A percentile compares a stretch with the other conserved stretches of the same genome.
phyloP scores from a whole-genome alignment of 768 basidiomycete genomes.

The Mycena capillaripes region DNA sequence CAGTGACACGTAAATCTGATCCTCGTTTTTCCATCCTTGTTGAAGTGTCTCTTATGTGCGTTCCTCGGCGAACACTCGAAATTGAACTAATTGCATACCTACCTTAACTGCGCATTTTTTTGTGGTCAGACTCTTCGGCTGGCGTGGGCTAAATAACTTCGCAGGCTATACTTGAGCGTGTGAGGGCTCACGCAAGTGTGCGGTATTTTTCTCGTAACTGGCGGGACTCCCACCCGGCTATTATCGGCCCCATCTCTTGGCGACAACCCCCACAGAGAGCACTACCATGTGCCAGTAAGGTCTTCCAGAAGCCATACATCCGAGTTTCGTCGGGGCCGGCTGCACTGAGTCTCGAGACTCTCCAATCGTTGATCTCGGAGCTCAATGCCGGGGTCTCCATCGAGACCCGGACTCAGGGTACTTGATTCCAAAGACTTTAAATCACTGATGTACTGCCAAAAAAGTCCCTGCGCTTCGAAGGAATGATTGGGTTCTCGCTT shows the following conservation, averaged over 20 bases:
- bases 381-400: too few relatives aligned
- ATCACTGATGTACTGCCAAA: background rate
- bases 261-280: background rate
- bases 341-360: too few relatives aligned
- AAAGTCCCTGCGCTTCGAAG: background rate
- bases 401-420: too few relatives aligned
- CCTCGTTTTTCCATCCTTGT: background rate
- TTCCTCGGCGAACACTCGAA: too few relatives aligned
- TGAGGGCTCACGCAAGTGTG: too few relatives aligned
- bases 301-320: background rate
- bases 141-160: background rate
- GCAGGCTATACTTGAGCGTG: background rate
- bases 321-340: background rate
- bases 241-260: background rate
- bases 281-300: too few relatives aligned
- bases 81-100: background rate
- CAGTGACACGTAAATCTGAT: background rate
- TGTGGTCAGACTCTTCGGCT: too few relatives aligned
- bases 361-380: too few relatives aligned
- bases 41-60: too few relatives aligned
- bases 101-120: too few relatives aligned
- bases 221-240: background rate
- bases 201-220: background rate
- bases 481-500: too few relatives aligned
- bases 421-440: background rate